Evolutionary conservation across 192 early-diverging fungal species (phyloP), one percentile per base, ranked within the genome.

Genomic region (Lobosporangium transversale): DNA sequence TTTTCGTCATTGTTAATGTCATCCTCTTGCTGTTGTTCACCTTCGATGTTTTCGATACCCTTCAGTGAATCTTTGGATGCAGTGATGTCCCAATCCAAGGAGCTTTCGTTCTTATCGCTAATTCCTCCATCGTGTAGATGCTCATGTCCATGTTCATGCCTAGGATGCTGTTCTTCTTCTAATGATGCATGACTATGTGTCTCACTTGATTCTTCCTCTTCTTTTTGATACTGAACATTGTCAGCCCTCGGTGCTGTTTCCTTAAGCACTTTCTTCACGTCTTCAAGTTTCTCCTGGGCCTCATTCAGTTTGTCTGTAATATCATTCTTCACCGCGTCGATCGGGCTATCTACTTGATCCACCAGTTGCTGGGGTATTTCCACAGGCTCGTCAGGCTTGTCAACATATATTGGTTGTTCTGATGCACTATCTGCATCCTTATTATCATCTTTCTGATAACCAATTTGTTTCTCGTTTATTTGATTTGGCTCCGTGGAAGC

Each of bases 351-450:
- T 11, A 52, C 12, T 7, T 40, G 32, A 2, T 44, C 56, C 2
- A 37, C 10, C 2, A 44, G 11, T 9, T 58, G 56, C 14, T 58
- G 36, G 23, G 3, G 2, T 5, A 31, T 31, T 15, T 50, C 27
- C n/a, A 31, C 18, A n/a, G 44, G 21, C 23, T 43, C 18, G 2
- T 44, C 42, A 0, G 56, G 32, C 15, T 60, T 48, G 11, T 69
- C 47, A 35, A 24, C 60, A 57, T 63, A 53, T 18, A 63, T n/a
- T 5, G 69, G 60, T 21, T 71, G 59, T 32, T 53, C 49, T 18
- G 69, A 71, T 2, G 51, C 30, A 24, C 48, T 55, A 4, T 50
- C 60, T 20, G 56, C 47, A 37, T 67, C 29, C 14, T 20, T 33
- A 31, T 29, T 4, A 18, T 23, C 27, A 9, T 64, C 36, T 35